These are phyloP conservation scores for Claviceps fusiformis DNA, from an alignment of 2,329 filamentous ascomycete genomes.

Conservation along the genomic window DNA sequence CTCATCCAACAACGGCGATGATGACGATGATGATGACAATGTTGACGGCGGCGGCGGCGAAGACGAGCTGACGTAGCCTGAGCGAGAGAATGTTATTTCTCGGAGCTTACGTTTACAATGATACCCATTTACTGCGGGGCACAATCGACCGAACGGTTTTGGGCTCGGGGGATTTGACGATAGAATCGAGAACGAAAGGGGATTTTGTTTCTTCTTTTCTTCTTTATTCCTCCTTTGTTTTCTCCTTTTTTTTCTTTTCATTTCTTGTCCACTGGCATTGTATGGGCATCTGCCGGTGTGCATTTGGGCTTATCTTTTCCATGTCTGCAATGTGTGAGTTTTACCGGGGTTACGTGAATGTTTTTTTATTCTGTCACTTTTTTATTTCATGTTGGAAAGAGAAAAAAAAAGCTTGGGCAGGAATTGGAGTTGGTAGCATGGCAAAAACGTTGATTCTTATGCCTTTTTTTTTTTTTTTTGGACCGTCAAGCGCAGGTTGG, in stretches of 20 bases:
- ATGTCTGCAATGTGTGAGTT: neutral
- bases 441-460: neutral
- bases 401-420: neutral
- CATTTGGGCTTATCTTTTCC: neutral
- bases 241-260: no score
- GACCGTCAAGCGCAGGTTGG: neutral
- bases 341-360: neutral
- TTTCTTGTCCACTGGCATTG: neutral
- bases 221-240: neutral
- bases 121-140: constrained; percentile 5
- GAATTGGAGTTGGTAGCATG: neutral
- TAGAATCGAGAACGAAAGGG: neutral
- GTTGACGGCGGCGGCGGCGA: constrained; percentile 19
- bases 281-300: neutral
- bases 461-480: neutral
- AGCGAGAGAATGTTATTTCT: constrained; percentile 6
- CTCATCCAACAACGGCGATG: constrained; percentile 2
- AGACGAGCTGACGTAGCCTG: constrained; percentile 16
- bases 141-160: neutral
- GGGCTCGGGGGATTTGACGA: neutral
- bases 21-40: constrained; percentile 9
- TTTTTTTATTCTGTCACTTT: neutral
- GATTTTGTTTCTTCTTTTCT: neutral
- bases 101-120: constrained; percentile 5
- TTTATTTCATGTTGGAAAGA: neutral